Evolutionary conservation across 2,329 filamentous ascomycete genomes (phyloP).

Genomic region (Rhynchosporium agropyri): DNA sequence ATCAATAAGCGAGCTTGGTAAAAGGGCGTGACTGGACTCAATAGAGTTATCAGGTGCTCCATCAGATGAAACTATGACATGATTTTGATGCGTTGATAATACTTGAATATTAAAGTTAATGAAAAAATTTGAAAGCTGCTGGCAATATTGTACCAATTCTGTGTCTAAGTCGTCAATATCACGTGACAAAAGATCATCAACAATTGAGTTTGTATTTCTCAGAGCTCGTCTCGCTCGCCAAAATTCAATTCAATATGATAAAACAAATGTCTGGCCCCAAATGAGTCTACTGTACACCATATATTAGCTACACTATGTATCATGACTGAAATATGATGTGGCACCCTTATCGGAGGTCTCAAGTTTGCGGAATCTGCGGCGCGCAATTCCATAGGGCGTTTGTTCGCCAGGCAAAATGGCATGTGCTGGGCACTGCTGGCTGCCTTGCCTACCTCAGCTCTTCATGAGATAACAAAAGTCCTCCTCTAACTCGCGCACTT

Average conservation of each 20-base stretch:
- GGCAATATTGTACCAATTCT: no score
- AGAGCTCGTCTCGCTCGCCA: no score
- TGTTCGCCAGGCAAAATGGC: conserved; percentile 1
- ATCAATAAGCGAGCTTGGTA: conserved; percentile 1
- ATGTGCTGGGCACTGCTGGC: neutral
- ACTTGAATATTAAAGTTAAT: no score
- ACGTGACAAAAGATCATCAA: no score
- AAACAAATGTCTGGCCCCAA: no score
- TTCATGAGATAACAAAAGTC: conserved; percentile 7
- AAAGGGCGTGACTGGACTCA: neutral
- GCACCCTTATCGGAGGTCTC: neutral
- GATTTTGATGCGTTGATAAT: neutral
- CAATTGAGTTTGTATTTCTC: no score
- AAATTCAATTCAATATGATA: no score
- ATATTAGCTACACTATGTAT: neutral
- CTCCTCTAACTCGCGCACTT: neutral
- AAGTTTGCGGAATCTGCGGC: neutral
- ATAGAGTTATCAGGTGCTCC: neutral
- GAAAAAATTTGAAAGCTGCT: neutral
- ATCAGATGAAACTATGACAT: neutral
- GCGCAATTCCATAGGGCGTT: neutral
- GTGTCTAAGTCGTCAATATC: no score
- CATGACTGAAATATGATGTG: neutral
- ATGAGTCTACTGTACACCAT: no score
- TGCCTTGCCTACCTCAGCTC: neutral